Evolutionary conservation across 331 rosid species (phyloP).

Genomic region (Acacia pycnantha): DNA sequence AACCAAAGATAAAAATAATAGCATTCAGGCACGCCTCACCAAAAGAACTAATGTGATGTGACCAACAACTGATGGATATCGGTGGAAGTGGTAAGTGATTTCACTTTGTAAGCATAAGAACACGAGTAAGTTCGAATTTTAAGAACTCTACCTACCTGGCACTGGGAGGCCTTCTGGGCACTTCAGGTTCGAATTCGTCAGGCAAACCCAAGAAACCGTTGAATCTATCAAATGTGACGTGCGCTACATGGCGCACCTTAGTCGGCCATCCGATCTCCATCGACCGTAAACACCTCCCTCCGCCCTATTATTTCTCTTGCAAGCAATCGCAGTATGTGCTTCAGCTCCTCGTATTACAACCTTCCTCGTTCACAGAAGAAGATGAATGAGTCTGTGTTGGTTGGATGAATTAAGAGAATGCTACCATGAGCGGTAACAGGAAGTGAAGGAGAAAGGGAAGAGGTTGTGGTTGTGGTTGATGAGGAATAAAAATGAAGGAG

Average conservation of each 20-base stretch:
- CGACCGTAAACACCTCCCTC: background rate
- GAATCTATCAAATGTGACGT: conserved; percentile 82
- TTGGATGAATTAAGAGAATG: no score
- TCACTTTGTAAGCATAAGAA: no score
- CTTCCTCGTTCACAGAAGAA: no score
- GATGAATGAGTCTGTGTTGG: no score
- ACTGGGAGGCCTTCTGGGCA: conserved; percentile 76
- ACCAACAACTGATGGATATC: no score
- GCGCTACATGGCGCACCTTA: conserved; percentile 79
- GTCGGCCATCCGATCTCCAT: conserved; percentile 77
- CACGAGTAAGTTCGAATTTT: background rate
- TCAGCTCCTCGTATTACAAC: no score
- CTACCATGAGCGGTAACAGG: background rate
- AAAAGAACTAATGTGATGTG: no score
- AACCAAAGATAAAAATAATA: no score
- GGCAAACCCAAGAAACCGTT: conserved; percentile 92
- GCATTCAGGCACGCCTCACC: no score
- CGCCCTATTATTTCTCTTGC: no score
- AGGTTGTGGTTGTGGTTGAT: conserved; percentile 25
- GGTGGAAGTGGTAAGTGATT: no score
- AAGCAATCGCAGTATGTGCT: no score
- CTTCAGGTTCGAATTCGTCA: conserved; percentile 74
- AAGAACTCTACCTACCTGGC: conserved; percentile 46
- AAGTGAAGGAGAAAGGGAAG: conserved; percentile 38
- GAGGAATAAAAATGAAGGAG: conserved; percentile 50